Percentiles rank a stretch among this genome's conserved stretches.
Evolutionary conservation across 139 green algal genomes (phyloP).

Genomic region (Auxenochlorella protothecoides): DNA sequence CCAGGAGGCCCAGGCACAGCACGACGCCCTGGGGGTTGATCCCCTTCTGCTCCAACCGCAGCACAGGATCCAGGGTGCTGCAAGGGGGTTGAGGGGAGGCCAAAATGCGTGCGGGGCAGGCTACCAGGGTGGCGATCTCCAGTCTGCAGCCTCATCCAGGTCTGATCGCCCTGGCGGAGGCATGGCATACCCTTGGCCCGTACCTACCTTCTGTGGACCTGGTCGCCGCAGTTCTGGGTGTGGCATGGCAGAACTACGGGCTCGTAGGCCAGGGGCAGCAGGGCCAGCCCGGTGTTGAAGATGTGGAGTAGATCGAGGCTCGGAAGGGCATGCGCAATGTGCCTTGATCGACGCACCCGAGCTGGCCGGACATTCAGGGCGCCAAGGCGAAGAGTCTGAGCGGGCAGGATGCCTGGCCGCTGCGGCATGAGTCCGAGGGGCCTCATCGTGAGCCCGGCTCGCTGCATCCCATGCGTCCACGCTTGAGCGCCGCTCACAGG

Average conservation of each 20-base stretch:
- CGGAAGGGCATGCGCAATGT: not conserved
- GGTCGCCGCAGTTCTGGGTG: constrained; percentile 79
- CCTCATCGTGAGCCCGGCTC: not conserved
- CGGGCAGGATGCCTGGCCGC: not conserved
- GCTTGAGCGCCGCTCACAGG: too few relatives aligned
- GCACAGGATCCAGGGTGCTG: constrained; percentile 77
- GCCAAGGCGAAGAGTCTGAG: too few relatives aligned
- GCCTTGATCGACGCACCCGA: too few relatives aligned
- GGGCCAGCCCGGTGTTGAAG: not conserved
- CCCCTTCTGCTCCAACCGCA: constrained; percentile 59
- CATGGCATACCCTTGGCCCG: not conserved
- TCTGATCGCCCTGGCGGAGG: too few relatives aligned
- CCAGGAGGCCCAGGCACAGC: constrained; percentile 28
- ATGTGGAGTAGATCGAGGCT: not conserved
- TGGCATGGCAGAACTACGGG: constrained; percentile 68
- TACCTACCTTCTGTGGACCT: constrained; percentile 66
- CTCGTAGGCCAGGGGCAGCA: constrained; percentile 63
- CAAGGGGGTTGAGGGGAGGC: not conserved
- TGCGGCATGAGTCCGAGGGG: not conserved
- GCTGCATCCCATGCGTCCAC: too few relatives aligned
- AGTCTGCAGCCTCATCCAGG: too few relatives aligned
- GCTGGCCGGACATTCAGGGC: too few relatives aligned
- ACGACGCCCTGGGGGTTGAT: constrained; percentile 47
- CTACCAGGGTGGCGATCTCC: too few relatives aligned
- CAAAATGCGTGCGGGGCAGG: too few relatives aligned